A percentile compares a stretch with the other conserved stretches of the same genome.
These are phyloP conservation scores for Ligustrum vulgare DNA, from an alignment of 257 asterid genomes.

Conservation along the genomic window DNA sequence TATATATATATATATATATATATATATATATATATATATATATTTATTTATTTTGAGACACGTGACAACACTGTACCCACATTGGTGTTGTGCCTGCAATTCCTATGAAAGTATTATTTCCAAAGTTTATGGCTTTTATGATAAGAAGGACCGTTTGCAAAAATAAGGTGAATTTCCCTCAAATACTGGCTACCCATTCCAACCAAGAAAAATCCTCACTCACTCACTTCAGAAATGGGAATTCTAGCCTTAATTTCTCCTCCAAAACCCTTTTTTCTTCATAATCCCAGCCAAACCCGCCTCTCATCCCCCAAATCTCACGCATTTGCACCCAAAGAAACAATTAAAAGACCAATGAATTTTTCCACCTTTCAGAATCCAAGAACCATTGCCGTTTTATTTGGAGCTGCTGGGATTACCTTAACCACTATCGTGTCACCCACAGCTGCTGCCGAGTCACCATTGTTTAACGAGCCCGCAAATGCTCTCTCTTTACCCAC, in stretches of 20 bases:
- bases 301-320: slow-evolving; percentile 10
- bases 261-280: slow-evolving; percentile 28
- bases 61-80: no score
- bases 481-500: slow-evolving; percentile 95
- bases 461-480: slow-evolving; percentile 65
- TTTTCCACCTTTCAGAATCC: slow-evolving; percentile 27
- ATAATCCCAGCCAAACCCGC: slow-evolving; percentile 28
- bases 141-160: no score
- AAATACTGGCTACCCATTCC: not conserved
- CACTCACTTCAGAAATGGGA: slow-evolving; percentile 31
- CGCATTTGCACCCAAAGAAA: slow-evolving; percentile 22
- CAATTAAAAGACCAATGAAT: slow-evolving; percentile 17
- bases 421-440: slow-evolving; percentile 51
- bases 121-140: no score
- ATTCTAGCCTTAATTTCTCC: slow-evolving; percentile 27
- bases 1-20: no score
- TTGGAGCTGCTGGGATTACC: slow-evolving; percentile 67
- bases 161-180: no score
- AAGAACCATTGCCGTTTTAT: slow-evolving; percentile 30
- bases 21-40: no score
- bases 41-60: no score
- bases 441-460: slow-evolving; percentile 50
- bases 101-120: no score
- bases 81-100: no score
- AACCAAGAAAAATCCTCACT: not conserved